Conservation (phyloP, 2,329 filamentous ascomycete species). For the Didymella pinodella region DNA sequence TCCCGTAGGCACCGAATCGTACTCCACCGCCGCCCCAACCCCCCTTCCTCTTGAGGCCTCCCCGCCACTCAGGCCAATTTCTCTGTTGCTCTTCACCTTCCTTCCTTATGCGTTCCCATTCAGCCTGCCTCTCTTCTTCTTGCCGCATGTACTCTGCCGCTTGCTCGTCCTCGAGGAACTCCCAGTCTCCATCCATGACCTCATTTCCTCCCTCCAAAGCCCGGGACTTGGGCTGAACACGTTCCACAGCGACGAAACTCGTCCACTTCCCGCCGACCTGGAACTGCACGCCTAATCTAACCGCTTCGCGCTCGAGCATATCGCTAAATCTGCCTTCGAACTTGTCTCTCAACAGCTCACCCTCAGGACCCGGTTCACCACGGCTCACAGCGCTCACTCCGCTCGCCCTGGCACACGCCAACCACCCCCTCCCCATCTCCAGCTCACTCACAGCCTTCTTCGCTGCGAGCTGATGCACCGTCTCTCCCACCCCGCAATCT, state of each 20-base stretch:
- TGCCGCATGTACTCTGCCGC: neutral
- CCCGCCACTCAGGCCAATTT: no score
- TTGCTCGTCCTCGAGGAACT: conserved; percentile 37
- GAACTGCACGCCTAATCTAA: conserved; percentile 69
- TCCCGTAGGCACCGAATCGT: no score
- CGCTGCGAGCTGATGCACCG: conserved; percentile 74
- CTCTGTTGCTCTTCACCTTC: no score
- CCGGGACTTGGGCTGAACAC: conserved; percentile 28
- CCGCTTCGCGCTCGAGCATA: conserved; percentile 71
- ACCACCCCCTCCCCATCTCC: conserved; percentile 74
- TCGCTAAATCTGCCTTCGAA: conserved; percentile 62
- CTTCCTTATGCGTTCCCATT: no score
- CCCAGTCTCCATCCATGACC: conserved; percentile 27
- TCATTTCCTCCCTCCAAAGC: conserved; percentile 3
- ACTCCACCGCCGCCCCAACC: no score
- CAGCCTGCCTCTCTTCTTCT: no score
- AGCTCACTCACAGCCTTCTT: conserved; percentile 73
- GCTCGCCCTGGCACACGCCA: conserved; percentile 52
- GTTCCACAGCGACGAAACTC: conserved; percentile 73
- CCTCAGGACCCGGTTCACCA: neutral
- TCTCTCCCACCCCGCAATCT: conserved; percentile 58
- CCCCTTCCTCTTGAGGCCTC: no score
- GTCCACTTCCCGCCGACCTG: conserved; percentile 75
- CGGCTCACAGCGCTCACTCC: neutral
- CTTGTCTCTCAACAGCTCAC: conserved; percentile 50